phyloP scores from a whole-genome alignment of 495 filamentous ascomycete species.

The Neurospora tetrasperma region DNA sequence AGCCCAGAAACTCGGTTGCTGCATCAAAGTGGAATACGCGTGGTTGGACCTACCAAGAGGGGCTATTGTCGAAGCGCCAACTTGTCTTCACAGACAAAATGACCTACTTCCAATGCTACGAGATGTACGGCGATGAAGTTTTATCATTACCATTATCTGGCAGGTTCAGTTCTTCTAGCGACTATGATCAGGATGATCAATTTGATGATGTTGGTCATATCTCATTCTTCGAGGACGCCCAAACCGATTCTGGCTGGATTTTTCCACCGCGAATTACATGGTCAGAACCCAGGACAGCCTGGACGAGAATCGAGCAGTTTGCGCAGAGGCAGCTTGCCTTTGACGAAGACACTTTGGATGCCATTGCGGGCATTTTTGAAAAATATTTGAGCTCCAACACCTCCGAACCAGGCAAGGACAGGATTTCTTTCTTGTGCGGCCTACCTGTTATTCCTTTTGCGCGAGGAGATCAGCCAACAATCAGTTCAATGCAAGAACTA shows the following conservation, averaged over 20 bases:
- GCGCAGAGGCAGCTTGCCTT: neutral
- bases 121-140: slow-evolving; percentile 13
- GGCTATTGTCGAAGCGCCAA: slow-evolving; percentile 18
- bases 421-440: neutral
- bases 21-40: slow-evolving; percentile 25
- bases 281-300: neutral
- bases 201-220: neutral
- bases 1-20: neutral
- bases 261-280: neutral
- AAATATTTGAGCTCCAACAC: neutral
- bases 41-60: slow-evolving; percentile 38
- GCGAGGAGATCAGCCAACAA: too few species aligned
- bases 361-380: neutral
- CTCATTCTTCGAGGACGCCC: too few species aligned
- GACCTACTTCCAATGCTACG: slow-evolving; percentile 28
- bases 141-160: neutral
- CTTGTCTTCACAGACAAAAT: slow-evolving; percentile 16
- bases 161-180: too few species aligned
- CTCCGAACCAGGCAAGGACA: too few species aligned
- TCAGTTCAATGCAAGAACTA: too few species aligned
- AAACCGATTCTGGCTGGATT: neutral
- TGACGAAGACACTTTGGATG: neutral
- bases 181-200: neutral
- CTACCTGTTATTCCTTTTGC: neutral
- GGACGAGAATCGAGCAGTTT: neutral